Evolutionary conservation across 2,329 filamentous ascomycete genomes (phyloP).

Genomic region (Alternaria panax): DNA sequence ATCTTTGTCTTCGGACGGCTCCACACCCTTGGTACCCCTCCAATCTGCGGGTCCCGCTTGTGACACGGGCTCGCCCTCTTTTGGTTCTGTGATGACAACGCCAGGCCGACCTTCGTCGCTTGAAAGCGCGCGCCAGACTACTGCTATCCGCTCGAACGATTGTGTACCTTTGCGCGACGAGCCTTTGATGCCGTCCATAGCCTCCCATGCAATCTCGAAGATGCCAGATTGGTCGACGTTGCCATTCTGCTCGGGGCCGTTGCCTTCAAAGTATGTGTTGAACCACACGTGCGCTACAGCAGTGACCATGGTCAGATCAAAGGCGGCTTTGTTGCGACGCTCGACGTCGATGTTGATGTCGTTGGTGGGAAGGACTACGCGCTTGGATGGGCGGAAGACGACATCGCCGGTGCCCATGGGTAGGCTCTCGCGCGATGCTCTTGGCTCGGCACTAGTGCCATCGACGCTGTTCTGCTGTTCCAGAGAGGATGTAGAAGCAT

Average conservation of each 20-base stretch:
- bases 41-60: conserved; percentile 77
- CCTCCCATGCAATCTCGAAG: conserved; percentile 75
- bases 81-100: conserved; percentile 69
- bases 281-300: conserved; percentile 97
- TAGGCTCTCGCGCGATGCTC: conserved; percentile 37
- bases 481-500: conserved; percentile 26
- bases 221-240: conserved; percentile 72
- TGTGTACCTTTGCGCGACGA: conserved; percentile 80
- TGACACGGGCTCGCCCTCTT: conserved; percentile 70
- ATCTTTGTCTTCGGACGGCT: conserved; percentile 63
- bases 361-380: conserved; percentile 76
- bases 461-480: conserved; percentile 28
- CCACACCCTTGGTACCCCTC: conserved; percentile 62
- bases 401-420: conserved; percentile 71
- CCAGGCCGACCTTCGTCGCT: conserved; percentile 40
- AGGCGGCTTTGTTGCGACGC: conserved; percentile 78
- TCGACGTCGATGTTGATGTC: conserved; percentile 93
- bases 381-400: conserved; percentile 75
- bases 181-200: conserved; percentile 94
- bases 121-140: conserved; percentile 75
- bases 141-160: conserved; percentile 80
- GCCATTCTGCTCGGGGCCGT: conserved; percentile 72
- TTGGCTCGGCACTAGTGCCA: conserved; percentile 22
- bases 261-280: conserved; percentile 90
- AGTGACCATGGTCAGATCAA: conserved; percentile 86